Percentiles rank a stretch among this genome's conserved stretches.
phyloP scores from a whole-genome alignment of 2,329 filamentous ascomycete species.

The Rhinocladiella similis region DNA sequence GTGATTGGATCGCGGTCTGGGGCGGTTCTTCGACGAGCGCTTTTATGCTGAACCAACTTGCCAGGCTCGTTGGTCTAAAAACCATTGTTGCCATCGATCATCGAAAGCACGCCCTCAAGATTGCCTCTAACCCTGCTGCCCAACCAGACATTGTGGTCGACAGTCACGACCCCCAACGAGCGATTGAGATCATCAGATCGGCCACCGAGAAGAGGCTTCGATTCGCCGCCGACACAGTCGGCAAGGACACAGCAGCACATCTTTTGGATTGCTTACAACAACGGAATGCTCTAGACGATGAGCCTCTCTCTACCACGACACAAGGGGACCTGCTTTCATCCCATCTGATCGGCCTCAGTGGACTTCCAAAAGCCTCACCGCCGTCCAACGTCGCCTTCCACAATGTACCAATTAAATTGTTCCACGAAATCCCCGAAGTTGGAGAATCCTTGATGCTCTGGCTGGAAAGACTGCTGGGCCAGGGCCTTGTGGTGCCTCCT shows the following conservation, averaged over 20 bases:
- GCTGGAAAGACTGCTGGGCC: constrained; percentile 65
- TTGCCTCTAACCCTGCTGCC: constrained; percentile 7
- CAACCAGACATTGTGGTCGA: constrained; percentile 64
- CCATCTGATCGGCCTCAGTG: constrained; percentile 68
- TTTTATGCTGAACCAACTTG: constrained; percentile 66
- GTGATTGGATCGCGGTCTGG: constrained; percentile 75
- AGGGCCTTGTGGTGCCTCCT: constrained; percentile 60
- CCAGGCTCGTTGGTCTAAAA: constrained; percentile 63
- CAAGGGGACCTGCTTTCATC: constrained; percentile 24
- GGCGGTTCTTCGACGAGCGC: constrained; percentile 74
- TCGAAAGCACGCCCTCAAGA: constrained; percentile 58
- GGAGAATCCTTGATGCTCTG: constrained; percentile 65
- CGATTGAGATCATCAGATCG: constrained; percentile 62
- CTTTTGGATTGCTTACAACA: constrained; percentile 43
- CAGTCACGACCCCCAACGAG: constrained; percentile 64
- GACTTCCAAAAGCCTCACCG: constrained; percentile 59
- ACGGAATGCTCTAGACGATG: too few species aligned
- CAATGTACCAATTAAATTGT: constrained; percentile 72
- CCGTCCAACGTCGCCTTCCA: constrained; percentile 47
- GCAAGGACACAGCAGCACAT: constrained; percentile 61
- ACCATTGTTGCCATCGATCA: constrained; percentile 68
- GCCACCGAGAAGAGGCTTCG: constrained; percentile 58
- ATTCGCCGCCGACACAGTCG: constrained; percentile 69
- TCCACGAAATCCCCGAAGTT: constrained; percentile 66
- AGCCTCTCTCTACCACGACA: too few species aligned